Base-by-base conservation (phyloP, 2,329 filamentous ascomycete species). In the Colletotrichum eleusines region DNA sequence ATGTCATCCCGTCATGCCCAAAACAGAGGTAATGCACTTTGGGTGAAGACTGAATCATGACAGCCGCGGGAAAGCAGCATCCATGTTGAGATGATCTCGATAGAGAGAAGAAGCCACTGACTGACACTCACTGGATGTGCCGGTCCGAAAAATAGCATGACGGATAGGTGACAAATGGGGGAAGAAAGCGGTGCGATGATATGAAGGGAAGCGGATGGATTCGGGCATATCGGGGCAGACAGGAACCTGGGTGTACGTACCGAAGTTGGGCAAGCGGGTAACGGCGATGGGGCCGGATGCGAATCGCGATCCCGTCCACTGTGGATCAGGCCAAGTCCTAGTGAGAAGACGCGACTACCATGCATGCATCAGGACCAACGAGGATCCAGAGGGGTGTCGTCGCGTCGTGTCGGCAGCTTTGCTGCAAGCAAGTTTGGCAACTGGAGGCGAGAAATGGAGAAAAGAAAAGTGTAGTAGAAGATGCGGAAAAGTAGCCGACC, bases 241-340 rank as follows among this genome's bases (percentile, higher is more conserved):
- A 23, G 48, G n/a, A n/a, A n/a, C n/a, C n/a, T n/a, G 14, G 20
- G 33, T 18, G 33, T 63, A 67, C 64, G 64, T 67, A 67, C 64
- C 64, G 23, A 42, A 63, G 20, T 54, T 63, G 48, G 38, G 38
- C 38, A 57, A 64, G 64, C 64, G 58, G 64, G 64, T 67, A 63
- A 63, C 48, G 64, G 35, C 26, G 57, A 71, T 71, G 69, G 69
- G 69, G 69, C 65, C 69, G 58, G 58, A 62, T 48, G 51, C 64
- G 63, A 62, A 71, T 69, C 69, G 65, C 59, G 69, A 71, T 63
- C 64, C 64, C 55, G 64, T 71, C 69, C 69, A 71, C 64, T 71
- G 65, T 59, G 69, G 69, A 71, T 71, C 65, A 71, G 57, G 64
- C 59, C 65, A 64, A 69, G 69, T 71, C 64, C 63, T 71, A 38